phyloP scores from a whole-genome alignment of 768 basidiomycete genomes.

The Paxillus rubicundulus region DNA sequence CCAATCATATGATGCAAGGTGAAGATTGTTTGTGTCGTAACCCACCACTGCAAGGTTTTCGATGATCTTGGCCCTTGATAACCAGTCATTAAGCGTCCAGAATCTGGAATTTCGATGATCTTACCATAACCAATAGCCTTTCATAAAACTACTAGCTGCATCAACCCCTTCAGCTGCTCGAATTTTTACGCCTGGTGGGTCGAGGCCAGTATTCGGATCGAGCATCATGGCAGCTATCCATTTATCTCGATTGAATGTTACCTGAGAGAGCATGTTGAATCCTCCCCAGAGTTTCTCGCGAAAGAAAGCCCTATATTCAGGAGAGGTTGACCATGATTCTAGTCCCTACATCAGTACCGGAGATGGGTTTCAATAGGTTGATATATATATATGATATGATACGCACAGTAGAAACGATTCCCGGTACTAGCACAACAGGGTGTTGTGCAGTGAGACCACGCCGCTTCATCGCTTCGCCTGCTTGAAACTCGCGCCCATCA shows the following conservation, averaged over 20 bases:
- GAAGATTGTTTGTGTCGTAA: slow-evolving; percentile 89
- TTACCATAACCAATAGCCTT: slow-evolving; percentile 94
- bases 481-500: slow-evolving; percentile 78
- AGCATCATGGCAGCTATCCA: slow-evolving; percentile 93
- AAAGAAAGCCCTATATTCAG: slow-evolving; percentile 85
- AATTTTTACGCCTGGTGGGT: slow-evolving; percentile 81
- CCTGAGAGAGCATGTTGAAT: slow-evolving; percentile 80
- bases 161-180: slow-evolving; percentile 91
- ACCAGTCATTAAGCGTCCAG: neutral
- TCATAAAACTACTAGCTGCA: slow-evolving; percentile 81
- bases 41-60: slow-evolving; percentile 92
- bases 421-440: slow-evolving; percentile 86
- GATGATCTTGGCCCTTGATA: slow-evolving; percentile 78
- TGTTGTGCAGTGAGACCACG: slow-evolving; percentile 66
- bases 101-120: slow-evolving; percentile 2
- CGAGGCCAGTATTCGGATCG: slow-evolving; percentile 88
- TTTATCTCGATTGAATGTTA: slow-evolving; percentile 77
- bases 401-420: slow-evolving; percentile 82
- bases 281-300: slow-evolving; percentile 85
- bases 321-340: slow-evolving; percentile 91
- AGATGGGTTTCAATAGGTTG: neutral
- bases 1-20: slow-evolving; percentile 91
- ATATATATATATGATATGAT: neutral
- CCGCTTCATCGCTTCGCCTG: slow-evolving; percentile 64
- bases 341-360: slow-evolving; percentile 50